Evolutionary conservation across 176 grass and related monocot species (phyloP).

Genomic region (Themeda triandra): DNA sequence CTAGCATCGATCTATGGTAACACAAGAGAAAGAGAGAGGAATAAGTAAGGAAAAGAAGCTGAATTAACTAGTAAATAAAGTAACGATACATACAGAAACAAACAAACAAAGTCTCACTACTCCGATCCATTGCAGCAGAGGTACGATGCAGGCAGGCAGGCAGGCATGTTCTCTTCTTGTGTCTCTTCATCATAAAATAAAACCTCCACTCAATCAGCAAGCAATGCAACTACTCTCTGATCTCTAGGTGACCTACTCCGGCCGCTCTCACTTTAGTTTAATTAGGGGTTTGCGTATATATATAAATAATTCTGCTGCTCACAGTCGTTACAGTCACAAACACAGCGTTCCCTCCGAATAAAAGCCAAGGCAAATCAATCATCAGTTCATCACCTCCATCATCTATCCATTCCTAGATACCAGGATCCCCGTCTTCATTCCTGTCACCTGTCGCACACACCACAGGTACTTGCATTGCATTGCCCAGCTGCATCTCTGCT

Average conservation of each 20-base stretch:
- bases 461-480: background rate
- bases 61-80: background rate
- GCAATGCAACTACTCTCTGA: background rate
- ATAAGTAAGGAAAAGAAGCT: background rate
- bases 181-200: background rate
- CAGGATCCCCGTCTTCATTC: too few relatives aligned
- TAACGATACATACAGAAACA: background rate
- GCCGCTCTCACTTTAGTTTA: constrained; percentile 7
- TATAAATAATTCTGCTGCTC: too few relatives aligned
- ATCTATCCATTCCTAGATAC: background rate
- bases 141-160: background rate
- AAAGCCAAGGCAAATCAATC: background rate
- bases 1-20: too few relatives aligned
- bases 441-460: too few relatives aligned
- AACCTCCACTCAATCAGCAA: background rate
- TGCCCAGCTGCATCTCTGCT: too few relatives aligned
- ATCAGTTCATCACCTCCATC: background rate
- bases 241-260: constrained; percentile 26
- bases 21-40: background rate
- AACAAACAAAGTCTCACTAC: background rate
- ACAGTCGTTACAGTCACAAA: too few relatives aligned
- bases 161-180: background rate
- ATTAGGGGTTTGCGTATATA: background rate
- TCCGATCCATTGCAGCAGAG: background rate
- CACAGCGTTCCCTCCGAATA: background rate